phyloP scores from a whole-genome alignment of 2,329 filamentous ascomycete species.

The Rugonectria rugulosa region DNA sequence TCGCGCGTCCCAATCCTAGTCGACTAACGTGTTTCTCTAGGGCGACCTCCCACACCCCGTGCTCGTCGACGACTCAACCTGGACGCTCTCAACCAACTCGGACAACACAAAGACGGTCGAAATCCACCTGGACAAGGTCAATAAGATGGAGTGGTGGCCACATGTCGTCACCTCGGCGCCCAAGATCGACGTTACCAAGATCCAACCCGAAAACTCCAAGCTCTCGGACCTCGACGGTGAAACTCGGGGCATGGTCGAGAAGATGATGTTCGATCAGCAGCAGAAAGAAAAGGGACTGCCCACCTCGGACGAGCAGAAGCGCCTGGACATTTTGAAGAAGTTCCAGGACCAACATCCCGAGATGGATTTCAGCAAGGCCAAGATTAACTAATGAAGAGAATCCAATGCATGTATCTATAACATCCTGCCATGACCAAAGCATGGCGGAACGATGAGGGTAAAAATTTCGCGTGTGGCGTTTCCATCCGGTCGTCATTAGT shows the following conservation, averaged over 20 bases:
- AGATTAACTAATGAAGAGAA: constrained; percentile 58
- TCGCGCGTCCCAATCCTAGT: not conserved
- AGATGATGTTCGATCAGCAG: constrained; percentile 99
- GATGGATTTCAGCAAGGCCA: constrained; percentile 76
- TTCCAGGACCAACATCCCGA: constrained; percentile 84
- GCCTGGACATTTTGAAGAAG: constrained; percentile 89
- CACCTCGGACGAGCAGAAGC: constrained; percentile 94
- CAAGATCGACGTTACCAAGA: constrained; percentile 94
- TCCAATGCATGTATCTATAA: constrained; percentile 23
- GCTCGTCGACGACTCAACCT: constrained; percentile 86
- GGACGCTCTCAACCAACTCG: constrained; percentile 80
- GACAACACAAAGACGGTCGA: constrained; percentile 74
- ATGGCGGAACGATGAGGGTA: not conserved
- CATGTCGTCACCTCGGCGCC: constrained; percentile 88
- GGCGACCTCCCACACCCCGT: constrained; percentile 85
- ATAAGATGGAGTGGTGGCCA: constrained; percentile 99
- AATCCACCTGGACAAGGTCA: constrained; percentile 92
- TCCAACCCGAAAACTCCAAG: constrained; percentile 90
- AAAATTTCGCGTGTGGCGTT: constrained; percentile 1
- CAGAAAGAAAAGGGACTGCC: constrained; percentile 94
- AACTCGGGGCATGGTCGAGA: constrained; percentile 97
- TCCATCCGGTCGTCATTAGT: not conserved
- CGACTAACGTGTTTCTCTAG: constrained; percentile 53
- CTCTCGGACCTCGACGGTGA: constrained; percentile 92
- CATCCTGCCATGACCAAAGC: constrained; percentile 14